phyloP scores from a whole-genome alignment of 495 filamentous ascomycete species.

The Mytilinidion resinicola region DNA sequence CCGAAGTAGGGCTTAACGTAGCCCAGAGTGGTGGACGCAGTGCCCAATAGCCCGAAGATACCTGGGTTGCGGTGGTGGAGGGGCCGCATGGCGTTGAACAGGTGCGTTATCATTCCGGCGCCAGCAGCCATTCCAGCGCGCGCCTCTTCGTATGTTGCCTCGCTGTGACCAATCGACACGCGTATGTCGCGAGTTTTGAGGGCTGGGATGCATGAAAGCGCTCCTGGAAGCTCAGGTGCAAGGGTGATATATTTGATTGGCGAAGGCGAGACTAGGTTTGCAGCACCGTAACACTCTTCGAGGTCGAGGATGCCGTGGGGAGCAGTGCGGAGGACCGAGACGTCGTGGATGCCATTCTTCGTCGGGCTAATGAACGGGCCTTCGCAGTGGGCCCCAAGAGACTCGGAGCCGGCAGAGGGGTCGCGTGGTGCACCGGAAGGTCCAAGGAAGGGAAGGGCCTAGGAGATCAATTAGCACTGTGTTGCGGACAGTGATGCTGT shows the following conservation, averaged over 20 bases:
- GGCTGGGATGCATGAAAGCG: slow-evolving; percentile 54
- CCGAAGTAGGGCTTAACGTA: slow-evolving; percentile 52
- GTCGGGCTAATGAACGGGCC: slow-evolving; percentile 70
- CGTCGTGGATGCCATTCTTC: slow-evolving; percentile 69
- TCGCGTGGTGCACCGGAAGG: slow-evolving; percentile 53
- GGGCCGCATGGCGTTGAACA: slow-evolving; percentile 86
- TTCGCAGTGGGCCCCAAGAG: slow-evolving; percentile 77
- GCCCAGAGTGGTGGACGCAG: slow-evolving; percentile 12
- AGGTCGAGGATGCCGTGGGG: slow-evolving; percentile 50
- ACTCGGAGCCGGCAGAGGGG: slow-evolving; percentile 62
- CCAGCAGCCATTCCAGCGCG: slow-evolving; percentile 58
- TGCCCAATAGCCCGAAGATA: slow-evolving; percentile 67
- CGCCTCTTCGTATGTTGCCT: slow-evolving; percentile 71
- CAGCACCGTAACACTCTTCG: slow-evolving; percentile 59
- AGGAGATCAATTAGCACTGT: slow-evolving; percentile 5
- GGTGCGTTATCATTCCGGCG: slow-evolving; percentile 78
- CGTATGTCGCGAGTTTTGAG: slow-evolving; percentile 57
- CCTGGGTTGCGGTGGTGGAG: slow-evolving; percentile 81
- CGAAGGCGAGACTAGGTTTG: slow-evolving; percentile 46
- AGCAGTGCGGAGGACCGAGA: slow-evolving; percentile 53
- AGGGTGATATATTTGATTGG: slow-evolving; percentile 70
- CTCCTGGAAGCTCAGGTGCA: slow-evolving; percentile 67
- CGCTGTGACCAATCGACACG: slow-evolving; percentile 74
- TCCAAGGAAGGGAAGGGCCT: slow-evolving; percentile 66
- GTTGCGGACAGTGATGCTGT: not conserved